phyloP scores from a whole-genome alignment of 2,329 filamentous ascomycete genomes.

The Fragosphaeria purpurea region DNA sequence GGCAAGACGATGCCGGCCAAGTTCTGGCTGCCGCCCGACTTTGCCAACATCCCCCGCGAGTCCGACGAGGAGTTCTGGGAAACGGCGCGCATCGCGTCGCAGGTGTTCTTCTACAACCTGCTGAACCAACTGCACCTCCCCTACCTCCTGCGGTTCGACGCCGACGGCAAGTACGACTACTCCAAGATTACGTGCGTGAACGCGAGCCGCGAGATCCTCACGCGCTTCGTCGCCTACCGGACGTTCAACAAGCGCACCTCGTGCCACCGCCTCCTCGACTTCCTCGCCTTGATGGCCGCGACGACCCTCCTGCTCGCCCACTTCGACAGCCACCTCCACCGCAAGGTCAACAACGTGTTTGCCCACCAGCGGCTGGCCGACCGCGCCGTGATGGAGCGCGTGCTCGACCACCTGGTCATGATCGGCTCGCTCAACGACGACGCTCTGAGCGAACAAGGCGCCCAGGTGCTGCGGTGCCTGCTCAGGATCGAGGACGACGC shows the following conservation, averaged over 20 bases:
- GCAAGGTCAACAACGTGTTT: too few relatives aligned
- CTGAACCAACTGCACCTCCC: background rate
- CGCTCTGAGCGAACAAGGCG: too few relatives aligned
- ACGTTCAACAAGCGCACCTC: conserved; percentile 17
- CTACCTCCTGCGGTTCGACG: background rate
- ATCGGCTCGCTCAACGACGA: too few relatives aligned
- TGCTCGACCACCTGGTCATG: too few relatives aligned
- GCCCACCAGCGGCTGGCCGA: too few relatives aligned
- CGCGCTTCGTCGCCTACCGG: conserved; percentile 28
- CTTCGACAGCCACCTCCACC: conserved; percentile 18
- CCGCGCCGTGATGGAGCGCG: too few relatives aligned
- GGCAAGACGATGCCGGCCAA: background rate
- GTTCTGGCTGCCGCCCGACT: background rate
- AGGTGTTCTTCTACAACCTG: background rate
- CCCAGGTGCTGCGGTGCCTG: too few relatives aligned
- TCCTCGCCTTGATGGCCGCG: conserved; percentile 28
- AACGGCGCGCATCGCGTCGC: background rate
- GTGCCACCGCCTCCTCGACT: conserved; percentile 32
- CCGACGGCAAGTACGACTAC: conserved; percentile 17
- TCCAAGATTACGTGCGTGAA: conserved; percentile 28
- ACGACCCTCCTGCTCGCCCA: conserved; percentile 30
- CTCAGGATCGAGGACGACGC: background rate
- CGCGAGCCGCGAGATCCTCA: conserved; percentile 31
- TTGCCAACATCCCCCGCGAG: background rate
- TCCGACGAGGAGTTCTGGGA: background rate